Conservation (phyloP, 306 rosid genomes). For the Canavalia gladiata region DNA sequence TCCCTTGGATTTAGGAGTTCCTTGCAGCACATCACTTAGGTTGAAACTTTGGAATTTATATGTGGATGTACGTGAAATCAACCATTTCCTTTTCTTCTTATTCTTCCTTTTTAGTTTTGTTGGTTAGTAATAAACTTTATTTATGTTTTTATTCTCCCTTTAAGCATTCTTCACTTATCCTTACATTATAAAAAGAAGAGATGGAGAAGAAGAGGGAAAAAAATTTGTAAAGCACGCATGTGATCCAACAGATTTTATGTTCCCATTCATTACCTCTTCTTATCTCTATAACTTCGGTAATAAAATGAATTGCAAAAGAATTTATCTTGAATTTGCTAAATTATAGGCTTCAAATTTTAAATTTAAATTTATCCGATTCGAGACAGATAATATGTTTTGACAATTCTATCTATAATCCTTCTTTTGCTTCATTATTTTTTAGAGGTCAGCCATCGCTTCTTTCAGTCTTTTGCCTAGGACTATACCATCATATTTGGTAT, state of each 20-base stretch:
- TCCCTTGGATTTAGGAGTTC: constrained; percentile 76
- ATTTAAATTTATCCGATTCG: no score
- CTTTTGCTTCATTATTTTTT: no score
- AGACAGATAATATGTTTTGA: no score
- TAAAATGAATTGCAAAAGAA: no score
- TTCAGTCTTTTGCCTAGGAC: no score
- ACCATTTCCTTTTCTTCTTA: constrained; percentile 27
- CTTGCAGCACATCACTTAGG: constrained; percentile 50
- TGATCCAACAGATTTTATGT: constrained; percentile 90
- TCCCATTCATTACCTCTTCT: constrained; percentile 51
- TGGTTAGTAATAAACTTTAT: constrained; percentile 37
- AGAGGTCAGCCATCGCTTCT: no score
- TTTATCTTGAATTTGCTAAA: no score
- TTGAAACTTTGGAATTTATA: constrained; percentile 8
- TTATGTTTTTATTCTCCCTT: constrained; percentile 42
- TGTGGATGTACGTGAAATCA: not conserved
- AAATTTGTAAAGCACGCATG: constrained; percentile 75
- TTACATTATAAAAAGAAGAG: constrained; percentile 78
- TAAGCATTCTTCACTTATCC: constrained; percentile 55
- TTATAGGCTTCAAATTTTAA: no score
- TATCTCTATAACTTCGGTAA: constrained; percentile 1
- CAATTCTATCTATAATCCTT: no score
- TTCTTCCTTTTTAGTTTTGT: constrained; percentile 22
- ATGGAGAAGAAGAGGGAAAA: constrained; percentile 46
- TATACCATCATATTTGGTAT: no score